phyloP scores from a whole-genome alignment of 306 rosid genomes.

The Dryas alaskensis region DNA sequence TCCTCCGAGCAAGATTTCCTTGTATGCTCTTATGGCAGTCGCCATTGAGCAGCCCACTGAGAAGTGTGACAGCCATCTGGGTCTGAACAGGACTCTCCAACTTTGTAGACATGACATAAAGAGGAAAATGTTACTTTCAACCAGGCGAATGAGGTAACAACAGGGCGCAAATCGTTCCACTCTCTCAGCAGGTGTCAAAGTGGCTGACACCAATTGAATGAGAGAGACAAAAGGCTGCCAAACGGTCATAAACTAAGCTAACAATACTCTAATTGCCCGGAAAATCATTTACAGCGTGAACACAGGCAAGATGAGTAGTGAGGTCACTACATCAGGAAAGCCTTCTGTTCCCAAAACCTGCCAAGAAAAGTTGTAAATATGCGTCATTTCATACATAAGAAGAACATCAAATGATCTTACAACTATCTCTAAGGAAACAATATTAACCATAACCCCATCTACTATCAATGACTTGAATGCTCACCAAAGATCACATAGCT shows the following conservation, averaged over 20 bases:
- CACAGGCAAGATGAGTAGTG: background rate
- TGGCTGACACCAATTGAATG: slow-evolving; percentile 16
- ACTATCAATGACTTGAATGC: background rate
- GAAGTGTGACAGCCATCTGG: slow-evolving; percentile 56
- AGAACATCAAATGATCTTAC: background rate
- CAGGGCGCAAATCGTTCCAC: slow-evolving; percentile 11
- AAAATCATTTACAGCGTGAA: background rate
- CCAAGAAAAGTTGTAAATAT: background rate
- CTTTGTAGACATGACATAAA: slow-evolving; percentile 48
- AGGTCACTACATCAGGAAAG: slow-evolving; percentile 9
- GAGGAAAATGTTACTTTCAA: background rate
- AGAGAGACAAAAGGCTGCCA: slow-evolving; percentile 12
- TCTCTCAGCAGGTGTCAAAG: slow-evolving; percentile 19
- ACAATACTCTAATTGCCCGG: background rate
- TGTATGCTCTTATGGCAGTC: slow-evolving; percentile 41
- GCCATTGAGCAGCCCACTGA: slow-evolving; percentile 42
- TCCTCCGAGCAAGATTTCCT: slow-evolving; percentile 59
- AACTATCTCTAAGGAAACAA: background rate
- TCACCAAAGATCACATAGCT: background rate
- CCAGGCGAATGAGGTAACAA: background rate
- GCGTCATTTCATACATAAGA: background rate
- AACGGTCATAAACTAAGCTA: slow-evolving; percentile 21
- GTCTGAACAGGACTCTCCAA: slow-evolving; percentile 40
- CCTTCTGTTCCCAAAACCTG: slow-evolving; percentile 1
- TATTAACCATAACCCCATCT: background rate